A percentile compares a stretch with the other conserved stretches of the same genome.
Conservation (phyloP, 2,329 filamentous ascomycete genomes). For the Colletotrichum eremochloae region DNA sequence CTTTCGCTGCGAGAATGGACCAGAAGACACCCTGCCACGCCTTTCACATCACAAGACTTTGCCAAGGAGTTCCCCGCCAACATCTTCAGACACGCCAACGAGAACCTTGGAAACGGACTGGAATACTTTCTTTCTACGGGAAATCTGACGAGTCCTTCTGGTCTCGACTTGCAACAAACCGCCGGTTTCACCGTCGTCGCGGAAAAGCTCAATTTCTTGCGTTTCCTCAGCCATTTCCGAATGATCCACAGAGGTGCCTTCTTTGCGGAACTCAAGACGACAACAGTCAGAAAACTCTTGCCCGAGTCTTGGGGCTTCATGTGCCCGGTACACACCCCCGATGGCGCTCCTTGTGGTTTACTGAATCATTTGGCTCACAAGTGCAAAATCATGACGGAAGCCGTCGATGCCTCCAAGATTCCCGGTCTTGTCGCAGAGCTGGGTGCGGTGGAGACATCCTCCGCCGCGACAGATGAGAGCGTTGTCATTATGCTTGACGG, state of each 20-base stretch:
- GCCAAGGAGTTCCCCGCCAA: slow-evolving; percentile 81
- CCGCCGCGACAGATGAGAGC: slow-evolving; percentile 84
- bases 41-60: slow-evolving; percentile 85
- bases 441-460: slow-evolving; percentile 81
- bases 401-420: slow-evolving; percentile 80
- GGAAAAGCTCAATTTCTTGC: slow-evolving; percentile 98
- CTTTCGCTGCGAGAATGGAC: slow-evolving; percentile 69
- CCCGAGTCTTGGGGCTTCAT: slow-evolving; percentile 99
- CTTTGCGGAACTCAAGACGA: slow-evolving; percentile 97
- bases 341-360: slow-evolving; percentile 94
- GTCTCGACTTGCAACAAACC: slow-evolving; percentile 92
- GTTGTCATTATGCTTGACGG: slow-evolving; percentile 93
- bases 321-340: slow-evolving; percentile 96
- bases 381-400: slow-evolving; percentile 86
- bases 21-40: slow-evolving; percentile 69
- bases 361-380: slow-evolving; percentile 97
- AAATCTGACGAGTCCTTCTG: slow-evolving; percentile 90
- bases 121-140: slow-evolving; percentile 98
- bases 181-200: slow-evolving; percentile 97
- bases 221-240: slow-evolving; percentile 98
- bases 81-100: slow-evolving; percentile 85
- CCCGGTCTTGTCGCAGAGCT: slow-evolving; percentile 82
- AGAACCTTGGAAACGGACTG: slow-evolving; percentile 87
- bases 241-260: slow-evolving; percentile 99
- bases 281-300: slow-evolving; percentile 92